These are phyloP conservation scores for Phytophthora pistaciae DNA, from an alignment of 352 stramenopile genomes.

Conservation along the genomic window DNA sequence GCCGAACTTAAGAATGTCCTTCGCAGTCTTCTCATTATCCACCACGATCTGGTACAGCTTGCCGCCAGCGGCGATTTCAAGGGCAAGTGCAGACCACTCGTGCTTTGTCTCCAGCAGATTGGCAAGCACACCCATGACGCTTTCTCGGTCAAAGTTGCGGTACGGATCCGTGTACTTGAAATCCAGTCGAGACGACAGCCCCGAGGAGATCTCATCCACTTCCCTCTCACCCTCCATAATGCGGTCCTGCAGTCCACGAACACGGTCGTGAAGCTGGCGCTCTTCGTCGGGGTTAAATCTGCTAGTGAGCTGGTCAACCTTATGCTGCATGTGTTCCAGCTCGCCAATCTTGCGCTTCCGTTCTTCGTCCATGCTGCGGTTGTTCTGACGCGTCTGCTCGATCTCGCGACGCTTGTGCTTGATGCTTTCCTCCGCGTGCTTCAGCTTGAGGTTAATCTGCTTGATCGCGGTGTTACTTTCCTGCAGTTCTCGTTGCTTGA, in stretches of 20 bases:
- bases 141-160: conserved; percentile 94
- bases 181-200: conserved; percentile 95
- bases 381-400: conserved; percentile 79
- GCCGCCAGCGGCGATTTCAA: conserved; percentile 98
- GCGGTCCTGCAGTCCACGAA: conserved; percentile 70
- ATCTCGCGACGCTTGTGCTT: conserved; percentile 79
- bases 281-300: conserved; percentile 88
- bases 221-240: conserved; percentile 81
- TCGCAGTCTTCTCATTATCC: conserved; percentile 98
- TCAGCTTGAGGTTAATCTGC: conserved; percentile 95
- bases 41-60: conserved; percentile 99
- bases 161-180: conserved; percentile 98
- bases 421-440: conserved; percentile 92
- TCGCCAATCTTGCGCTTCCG: conserved; percentile 73
- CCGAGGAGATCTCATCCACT: conserved; percentile 93
- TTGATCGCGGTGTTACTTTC: conserved; percentile 84
- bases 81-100: conserved; percentile 92
- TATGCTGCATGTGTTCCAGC: conserved; percentile 65
- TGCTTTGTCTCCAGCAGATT: conserved; percentile 97
- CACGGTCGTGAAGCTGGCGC: conserved; percentile 62
- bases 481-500: conserved; percentile 85
- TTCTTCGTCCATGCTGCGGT: conserved; percentile 74
- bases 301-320: conserved; percentile 65
- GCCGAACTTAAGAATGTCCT: conserved; percentile 98
- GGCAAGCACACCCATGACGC: conserved; percentile 98